Evolutionary conservation across 805 yeast species (phyloP), one percentile per base, ranked within the genome.

Genomic region (Candida ortonii): DNA sequence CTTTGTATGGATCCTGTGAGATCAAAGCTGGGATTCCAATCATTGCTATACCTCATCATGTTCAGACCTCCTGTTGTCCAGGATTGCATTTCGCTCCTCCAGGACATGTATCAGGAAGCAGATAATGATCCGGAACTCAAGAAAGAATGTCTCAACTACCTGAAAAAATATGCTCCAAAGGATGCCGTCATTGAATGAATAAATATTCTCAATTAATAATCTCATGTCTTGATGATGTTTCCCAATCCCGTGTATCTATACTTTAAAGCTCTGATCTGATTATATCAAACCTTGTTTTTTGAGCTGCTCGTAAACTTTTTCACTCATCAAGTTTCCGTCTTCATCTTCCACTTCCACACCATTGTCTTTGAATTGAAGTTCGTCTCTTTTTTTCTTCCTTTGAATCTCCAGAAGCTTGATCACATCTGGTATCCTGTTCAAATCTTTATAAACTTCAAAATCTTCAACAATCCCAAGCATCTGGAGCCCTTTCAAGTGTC

Each of bases 271-370:
- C n/a, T n/a, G n/a, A n/a, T n/a, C n/a, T n/a, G n/a, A 12, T 31
- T 62, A 88, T 19, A 87, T 48, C 31, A 90, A 65, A 0, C 97
- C 97, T 62, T 90, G 97, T 46, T 76, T 81, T 61, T 86, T 84
- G 55, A 90, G 67, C 46, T 93, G 97, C 13, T 79, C 70, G 58
- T 85, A 90, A 26, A 86, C 89, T 47, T 77, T 76, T 47, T 79
- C 81, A 21, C 83, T 74, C 94, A 90, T 83, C 11, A 86, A 95
- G 53, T 93, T 90, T 8, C 97, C 98, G 12, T 86, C 88, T 1
- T 76, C 82, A 53, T 93, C 97, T 56, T 90, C 97, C 22, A 89
- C 84, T 57, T 93, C 95, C 9, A 81, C 70, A 1, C 77, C 75
- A 34, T 69, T 66, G 43, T 80, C 84, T 28, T 51, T 54, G 34